These are phyloP conservation scores for Silybum marianum DNA, from an alignment of 129 eudicot species.

Conservation along the genomic window DNA sequence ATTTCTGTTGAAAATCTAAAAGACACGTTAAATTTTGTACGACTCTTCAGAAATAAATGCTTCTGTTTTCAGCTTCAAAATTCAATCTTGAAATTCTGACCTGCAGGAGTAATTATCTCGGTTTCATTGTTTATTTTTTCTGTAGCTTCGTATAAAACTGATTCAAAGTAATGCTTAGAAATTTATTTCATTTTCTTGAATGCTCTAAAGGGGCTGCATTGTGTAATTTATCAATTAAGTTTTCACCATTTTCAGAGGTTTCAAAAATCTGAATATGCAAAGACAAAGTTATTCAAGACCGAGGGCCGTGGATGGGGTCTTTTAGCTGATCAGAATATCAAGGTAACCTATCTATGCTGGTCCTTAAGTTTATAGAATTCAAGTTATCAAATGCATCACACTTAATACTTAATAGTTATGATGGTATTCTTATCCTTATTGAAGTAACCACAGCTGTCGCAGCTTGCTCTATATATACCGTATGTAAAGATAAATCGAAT, in stretches of 20 bases:
- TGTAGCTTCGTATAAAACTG: neutral
- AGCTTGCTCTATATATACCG: neutral
- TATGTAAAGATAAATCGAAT: neutral
- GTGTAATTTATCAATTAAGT: constrained; percentile 6
- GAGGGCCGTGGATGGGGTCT: constrained; percentile 99
- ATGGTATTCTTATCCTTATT: constrained; percentile 1
- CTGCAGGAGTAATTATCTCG: neutral
- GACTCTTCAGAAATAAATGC: neutral
- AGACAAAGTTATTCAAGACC: constrained; percentile 80
- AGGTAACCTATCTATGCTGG: constrained; percentile 47
- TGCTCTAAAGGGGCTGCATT: constrained; percentile 1
- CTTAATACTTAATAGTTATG: neutral
- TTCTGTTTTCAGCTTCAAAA: neutral
- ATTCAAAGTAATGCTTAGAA: neutral
- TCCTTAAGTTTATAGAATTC: constrained; percentile 13
- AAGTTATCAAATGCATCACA: neutral
- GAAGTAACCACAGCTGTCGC: constrained; percentile 2
- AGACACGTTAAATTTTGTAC: neutral
- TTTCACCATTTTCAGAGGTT: constrained; percentile 58
- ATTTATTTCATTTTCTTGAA: neutral
- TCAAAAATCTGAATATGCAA: constrained; percentile 80
- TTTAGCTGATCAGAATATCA: constrained; percentile 68
- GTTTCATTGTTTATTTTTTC: neutral
- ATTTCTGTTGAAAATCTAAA: neutral
- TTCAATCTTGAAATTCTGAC: neutral